Evolutionary conservation across 768 basidiomycete species (phyloP).

Genomic region (Xerocomus brunneocitrinus): DNA sequence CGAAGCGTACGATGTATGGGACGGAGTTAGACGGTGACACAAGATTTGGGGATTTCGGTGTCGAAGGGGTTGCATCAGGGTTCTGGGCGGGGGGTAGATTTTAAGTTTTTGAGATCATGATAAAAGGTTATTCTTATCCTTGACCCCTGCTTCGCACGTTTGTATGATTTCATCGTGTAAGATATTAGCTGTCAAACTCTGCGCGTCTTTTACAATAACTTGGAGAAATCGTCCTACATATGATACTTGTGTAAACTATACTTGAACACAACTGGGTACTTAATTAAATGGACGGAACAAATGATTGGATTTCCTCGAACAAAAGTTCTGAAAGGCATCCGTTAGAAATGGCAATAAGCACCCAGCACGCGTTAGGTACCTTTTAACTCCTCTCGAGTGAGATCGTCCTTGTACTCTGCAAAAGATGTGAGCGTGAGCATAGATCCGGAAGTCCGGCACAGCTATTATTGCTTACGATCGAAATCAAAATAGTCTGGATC

Average conservation of each 20-base stretch:
- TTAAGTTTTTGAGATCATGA: slow-evolving; percentile 16
- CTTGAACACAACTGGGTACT: neutral
- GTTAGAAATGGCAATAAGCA: slow-evolving; percentile 6
- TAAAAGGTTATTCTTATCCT: neutral
- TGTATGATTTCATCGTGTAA: slow-evolving; percentile 21
- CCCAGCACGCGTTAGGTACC: slow-evolving; percentile 1
- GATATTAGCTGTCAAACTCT: slow-evolving; percentile 11
- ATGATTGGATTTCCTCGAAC: slow-evolving; percentile 79
- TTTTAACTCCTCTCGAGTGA: slow-evolving; percentile 77
- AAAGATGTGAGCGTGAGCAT: slow-evolving; percentile 9
- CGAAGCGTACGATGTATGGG: slow-evolving; percentile 76
- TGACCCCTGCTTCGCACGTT: slow-evolving; percentile 4
- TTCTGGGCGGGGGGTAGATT: slow-evolving; percentile 59
- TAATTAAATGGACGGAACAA: slow-evolving; percentile 57
- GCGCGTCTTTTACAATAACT: slow-evolving; percentile 1
- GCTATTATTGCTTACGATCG: slow-evolving; percentile 51
- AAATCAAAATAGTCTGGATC: slow-evolving; percentile 89
- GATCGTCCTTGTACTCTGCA: slow-evolving; percentile 67
- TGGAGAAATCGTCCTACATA: neutral
- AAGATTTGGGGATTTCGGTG: slow-evolving; percentile 82
- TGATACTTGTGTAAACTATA: neutral
- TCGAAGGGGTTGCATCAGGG: slow-evolving; percentile 69
- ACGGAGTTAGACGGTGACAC: slow-evolving; percentile 78
- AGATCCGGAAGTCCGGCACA: neutral
- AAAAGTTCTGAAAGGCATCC: slow-evolving; percentile 47